Evolutionary conservation across 257 asterid species (phyloP), one percentile per base, ranked within the genome.

Genomic region (Galeopsis tetrahit): DNA sequence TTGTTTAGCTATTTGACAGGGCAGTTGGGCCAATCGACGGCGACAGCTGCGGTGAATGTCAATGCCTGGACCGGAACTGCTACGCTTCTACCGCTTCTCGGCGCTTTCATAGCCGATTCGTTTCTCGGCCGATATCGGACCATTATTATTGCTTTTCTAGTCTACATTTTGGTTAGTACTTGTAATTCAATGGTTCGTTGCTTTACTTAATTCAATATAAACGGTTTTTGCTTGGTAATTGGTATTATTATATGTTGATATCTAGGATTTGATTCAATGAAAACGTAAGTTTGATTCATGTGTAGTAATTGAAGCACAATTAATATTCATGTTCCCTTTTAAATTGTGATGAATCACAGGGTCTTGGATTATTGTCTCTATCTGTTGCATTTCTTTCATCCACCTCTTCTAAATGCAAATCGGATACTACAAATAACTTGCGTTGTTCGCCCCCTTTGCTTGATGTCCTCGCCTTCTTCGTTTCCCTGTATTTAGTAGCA

Each of bases 81-180:
- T 64, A 1, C 5, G 62, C 80, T 85, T 21, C 31, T 70, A 55
- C 89, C 87, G 3, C 77, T 84, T 8, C 9, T 84, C 10, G 85
- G 85, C 6, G 85, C 83, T 61, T 80, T 72, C 60, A 6, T 82
- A 42, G 89, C 89, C 35, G 86, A 84, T 46, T 82, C 86, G 0
- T 69, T 7, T 75, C 53, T 77, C 39, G 89, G 89, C 28, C 74
- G 82, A 5, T 84, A 68, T 68, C 75, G 82, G 4, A 79, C 84
- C 28, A 77, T 82, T 43, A 36, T 78, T 7, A 8, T 56, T 13
- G 82, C 86, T 11, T 74, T 83, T 32, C 31, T 72, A 15, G 60
- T 82, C 36, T 84, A 82, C 46, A 75, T 60, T 6, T 68, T 77
- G 88, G 88, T 84, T 48, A 79, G 86, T 64, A 3, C 3, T 21